Conservation (phyloP, 2,329 filamentous ascomycete genomes). For the Sporothrix luriei region DNA sequence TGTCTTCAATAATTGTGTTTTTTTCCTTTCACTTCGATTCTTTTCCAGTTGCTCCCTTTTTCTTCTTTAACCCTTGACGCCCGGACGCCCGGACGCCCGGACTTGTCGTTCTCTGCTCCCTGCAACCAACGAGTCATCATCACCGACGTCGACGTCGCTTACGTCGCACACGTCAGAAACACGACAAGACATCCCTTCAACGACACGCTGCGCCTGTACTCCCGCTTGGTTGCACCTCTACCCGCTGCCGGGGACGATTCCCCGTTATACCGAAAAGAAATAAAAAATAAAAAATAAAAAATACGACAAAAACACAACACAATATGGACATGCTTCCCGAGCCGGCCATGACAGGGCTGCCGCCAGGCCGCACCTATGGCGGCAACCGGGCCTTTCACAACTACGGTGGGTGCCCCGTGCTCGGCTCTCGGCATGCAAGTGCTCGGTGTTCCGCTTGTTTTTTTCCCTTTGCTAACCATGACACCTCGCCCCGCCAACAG, state of each 20-base stretch:
- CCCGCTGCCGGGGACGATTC: not conserved
- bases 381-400: slow-evolving; percentile 73
- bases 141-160: not conserved
- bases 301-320: not conserved
- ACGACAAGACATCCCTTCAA: not conserved
- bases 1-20: not conserved
- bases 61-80: not conserved
- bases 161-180: not conserved
- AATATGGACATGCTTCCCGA: slow-evolving; percentile 48
- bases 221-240: not conserved
- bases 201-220: not conserved
- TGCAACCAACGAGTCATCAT: not conserved
- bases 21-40: not conserved
- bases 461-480: not conserved
- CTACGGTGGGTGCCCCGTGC: slow-evolving; percentile 49
- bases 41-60: not conserved
- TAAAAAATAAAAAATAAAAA: too few relatives aligned
- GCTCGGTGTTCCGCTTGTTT: too few relatives aligned
- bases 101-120: not conserved
- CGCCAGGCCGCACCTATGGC: slow-evolving; percentile 53
- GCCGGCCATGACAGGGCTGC: slow-evolving; percentile 37
- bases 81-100: not conserved
- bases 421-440: not conserved
- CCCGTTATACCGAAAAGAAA: not conserved
- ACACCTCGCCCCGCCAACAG: slow-evolving; percentile 25